These are phyloP conservation scores for Massariosphaeria phaeospora DNA, from an alignment of 495 filamentous ascomycete species.

Conservation along the genomic window DNA sequence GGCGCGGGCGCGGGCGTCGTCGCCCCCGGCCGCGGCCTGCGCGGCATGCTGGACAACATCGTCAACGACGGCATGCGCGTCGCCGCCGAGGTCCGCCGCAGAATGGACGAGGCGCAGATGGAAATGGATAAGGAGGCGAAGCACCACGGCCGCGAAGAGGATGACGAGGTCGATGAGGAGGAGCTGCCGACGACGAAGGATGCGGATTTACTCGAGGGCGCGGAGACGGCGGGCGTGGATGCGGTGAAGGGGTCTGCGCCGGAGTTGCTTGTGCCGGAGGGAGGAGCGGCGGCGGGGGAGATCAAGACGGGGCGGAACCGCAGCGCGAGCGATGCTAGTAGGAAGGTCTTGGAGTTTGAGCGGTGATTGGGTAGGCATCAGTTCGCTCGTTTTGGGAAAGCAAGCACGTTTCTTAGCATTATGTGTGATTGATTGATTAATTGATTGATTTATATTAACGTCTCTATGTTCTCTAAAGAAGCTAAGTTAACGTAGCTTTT, in stretches of 20 bases:
- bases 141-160: constrained; percentile 50
- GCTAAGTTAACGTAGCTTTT: no score
- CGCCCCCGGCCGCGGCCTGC: constrained; percentile 68
- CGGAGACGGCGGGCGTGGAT: constrained; percentile 60
- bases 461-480: no score
- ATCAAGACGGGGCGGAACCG: constrained; percentile 22
- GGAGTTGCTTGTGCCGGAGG: constrained; percentile 7
- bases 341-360: constrained; percentile 40
- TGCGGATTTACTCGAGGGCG: constrained; percentile 71
- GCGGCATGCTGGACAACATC: constrained; percentile 93
- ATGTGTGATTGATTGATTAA: no score
- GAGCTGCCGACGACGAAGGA: constrained; percentile 60
- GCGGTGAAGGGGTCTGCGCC: constrained; percentile 18
- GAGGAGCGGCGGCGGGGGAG: not conserved
- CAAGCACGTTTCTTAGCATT: no score
- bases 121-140: constrained; percentile 75
- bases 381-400: no score
- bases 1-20: constrained; percentile 48
- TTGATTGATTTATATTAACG: no score
- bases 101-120: constrained; percentile 89
- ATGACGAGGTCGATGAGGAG: constrained; percentile 69
- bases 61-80: constrained; percentile 95
- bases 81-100: constrained; percentile 78
- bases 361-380: no score
- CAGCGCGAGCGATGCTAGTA: constrained; percentile 31